Conservation (phyloP, 179 eudicot species). For the Patellifolia procumbens region DNA sequence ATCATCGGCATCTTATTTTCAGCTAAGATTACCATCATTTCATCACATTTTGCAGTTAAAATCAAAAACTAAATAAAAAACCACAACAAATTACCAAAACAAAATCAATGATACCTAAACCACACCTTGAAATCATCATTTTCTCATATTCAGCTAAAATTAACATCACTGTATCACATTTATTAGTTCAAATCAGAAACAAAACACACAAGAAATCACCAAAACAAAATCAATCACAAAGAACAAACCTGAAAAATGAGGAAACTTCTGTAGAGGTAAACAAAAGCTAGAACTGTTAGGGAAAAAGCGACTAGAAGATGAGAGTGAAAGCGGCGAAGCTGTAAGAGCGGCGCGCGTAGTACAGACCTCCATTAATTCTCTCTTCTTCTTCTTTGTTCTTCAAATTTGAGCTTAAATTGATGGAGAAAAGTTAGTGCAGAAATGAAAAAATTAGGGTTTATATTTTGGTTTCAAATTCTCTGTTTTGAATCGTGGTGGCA, state of each 20-base stretch:
- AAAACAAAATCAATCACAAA: background rate
- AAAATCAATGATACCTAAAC: too few relatives aligned
- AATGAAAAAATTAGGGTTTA: conserved; percentile 8
- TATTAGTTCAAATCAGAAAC: too few relatives aligned
- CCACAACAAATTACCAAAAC: too few relatives aligned
- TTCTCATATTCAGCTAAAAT: too few relatives aligned
- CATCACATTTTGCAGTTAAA: too few relatives aligned
- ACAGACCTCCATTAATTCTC: conserved; percentile 26
- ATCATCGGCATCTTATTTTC: too few relatives aligned
- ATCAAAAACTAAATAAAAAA: too few relatives aligned
- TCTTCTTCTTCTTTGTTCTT: background rate
- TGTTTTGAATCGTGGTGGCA: background rate
- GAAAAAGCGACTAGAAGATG: background rate
- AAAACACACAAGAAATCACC: too few relatives aligned
- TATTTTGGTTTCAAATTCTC: background rate
- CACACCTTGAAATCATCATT: too few relatives aligned
- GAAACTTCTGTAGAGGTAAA: background rate
- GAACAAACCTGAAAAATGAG: conserved; percentile 21
- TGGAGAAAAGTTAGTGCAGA: background rate
- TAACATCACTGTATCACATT: too few relatives aligned
- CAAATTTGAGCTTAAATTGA: background rate
- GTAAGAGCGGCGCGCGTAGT: conserved; percentile 11
- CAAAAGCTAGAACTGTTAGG: background rate
- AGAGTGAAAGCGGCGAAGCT: background rate
- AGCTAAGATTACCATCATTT: too few relatives aligned